A percentile compares a stretch with the other conserved stretches of the same genome.
phyloP scores from a whole-genome alignment of 208 protist genomes.

The Leishmania tropica region DNA sequence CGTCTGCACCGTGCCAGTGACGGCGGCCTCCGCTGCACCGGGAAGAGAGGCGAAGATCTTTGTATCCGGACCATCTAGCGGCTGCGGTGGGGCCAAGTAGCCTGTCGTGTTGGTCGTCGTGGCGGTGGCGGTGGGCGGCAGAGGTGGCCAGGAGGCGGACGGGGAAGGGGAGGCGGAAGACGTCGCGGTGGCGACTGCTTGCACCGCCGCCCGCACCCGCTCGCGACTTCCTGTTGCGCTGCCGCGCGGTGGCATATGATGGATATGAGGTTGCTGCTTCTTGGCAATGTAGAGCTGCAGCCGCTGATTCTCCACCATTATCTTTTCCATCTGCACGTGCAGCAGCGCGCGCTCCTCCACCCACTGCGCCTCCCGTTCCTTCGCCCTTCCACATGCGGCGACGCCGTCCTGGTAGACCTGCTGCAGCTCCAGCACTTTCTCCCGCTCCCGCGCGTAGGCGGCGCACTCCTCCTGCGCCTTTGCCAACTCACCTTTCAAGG shows the following conservation, averaged over 20 bases:
- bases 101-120: conserved; percentile 1
- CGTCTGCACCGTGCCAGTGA: background rate
- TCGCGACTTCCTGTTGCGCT: conserved; percentile 3
- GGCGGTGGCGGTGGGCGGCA: background rate
- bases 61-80: background rate
- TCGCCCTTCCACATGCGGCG: conserved; percentile 26
- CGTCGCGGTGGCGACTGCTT: conserved; percentile 7
- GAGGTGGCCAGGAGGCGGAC: conserved; percentile 11
- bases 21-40: background rate
- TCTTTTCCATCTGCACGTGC: conserved; percentile 56
- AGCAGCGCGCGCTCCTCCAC: conserved; percentile 62
- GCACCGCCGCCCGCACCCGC: conserved; percentile 4
- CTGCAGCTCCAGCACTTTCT: conserved; percentile 35
- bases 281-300: conserved; percentile 52
- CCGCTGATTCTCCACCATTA: conserved; percentile 70
- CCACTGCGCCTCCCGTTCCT: conserved; percentile 42
- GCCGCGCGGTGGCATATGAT: background rate
- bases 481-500: conserved; percentile 36
- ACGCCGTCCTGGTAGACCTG: conserved; percentile 46
- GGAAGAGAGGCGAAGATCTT: background rate
- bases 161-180: background rate
- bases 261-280: conserved; percentile 19
- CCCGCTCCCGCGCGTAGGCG: conserved; percentile 32
- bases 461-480: conserved; percentile 32
- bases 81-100: conserved; percentile 1